phyloP scores from a whole-genome alignment of 495 filamentous ascomycete genomes.

The Penicillium canescens region DNA sequence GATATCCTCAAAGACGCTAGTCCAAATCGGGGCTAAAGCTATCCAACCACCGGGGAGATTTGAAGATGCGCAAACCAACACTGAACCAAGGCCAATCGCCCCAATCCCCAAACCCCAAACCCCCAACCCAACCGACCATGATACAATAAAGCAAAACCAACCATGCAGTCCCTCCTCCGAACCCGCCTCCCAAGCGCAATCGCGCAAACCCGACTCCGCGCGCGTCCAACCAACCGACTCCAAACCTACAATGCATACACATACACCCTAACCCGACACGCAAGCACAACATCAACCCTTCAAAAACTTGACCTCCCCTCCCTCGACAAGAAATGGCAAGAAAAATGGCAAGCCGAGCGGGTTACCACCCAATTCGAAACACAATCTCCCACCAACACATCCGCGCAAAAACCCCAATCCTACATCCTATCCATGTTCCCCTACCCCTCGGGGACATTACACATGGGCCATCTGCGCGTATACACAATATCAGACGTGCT shows the following conservation, averaged over 20 bases:
- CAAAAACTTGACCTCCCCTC: constrained; percentile 58
- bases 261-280: constrained; percentile 17
- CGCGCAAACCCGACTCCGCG: constrained; percentile 23
- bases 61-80: constrained; percentile 16
- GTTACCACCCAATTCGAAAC: too few species aligned
- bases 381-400: too few species aligned
- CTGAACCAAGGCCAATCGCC: neutral
- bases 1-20: constrained; percentile 17
- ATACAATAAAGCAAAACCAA: constrained; percentile 18
- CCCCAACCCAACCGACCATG: neutral
- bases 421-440: constrained; percentile 93
- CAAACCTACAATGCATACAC: constrained; percentile 3
- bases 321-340: constrained; percentile 77
- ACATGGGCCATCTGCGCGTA: constrained; percentile 84
- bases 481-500: constrained; percentile 91
- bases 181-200: constrained; percentile 28
- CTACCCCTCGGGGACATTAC: constrained; percentile 86
- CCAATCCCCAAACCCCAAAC: neutral
- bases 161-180: constrained; percentile 33
- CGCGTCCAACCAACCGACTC: constrained; percentile 13
- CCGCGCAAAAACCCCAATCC: constrained; percentile 48
- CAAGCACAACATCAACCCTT: constrained; percentile 23
- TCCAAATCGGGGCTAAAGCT: constrained; percentile 25
- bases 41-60: constrained; percentile 23
- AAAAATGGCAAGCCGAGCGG: constrained; percentile 46